A percentile compares a stretch with the other conserved stretches of the same genome.
These are phyloP conservation scores for Dothiorella sarmentorum DNA, from an alignment of 2,329 filamentous ascomycete genomes.

Conservation along the genomic window DNA sequence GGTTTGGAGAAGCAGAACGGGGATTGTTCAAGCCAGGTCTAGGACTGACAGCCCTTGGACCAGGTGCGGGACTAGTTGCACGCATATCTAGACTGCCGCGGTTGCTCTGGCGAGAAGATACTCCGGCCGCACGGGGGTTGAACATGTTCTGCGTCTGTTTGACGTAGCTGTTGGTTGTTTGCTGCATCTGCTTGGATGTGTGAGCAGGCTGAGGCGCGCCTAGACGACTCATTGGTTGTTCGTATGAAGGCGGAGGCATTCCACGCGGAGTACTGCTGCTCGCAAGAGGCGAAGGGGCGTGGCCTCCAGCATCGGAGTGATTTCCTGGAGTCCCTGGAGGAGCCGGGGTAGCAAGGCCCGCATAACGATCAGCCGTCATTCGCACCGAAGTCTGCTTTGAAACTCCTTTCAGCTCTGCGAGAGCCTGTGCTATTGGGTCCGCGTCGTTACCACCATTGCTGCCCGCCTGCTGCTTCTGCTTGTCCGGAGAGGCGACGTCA, in stretches of 20 bases:
- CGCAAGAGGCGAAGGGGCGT: conserved; percentile 27
- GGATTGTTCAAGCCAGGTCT: conserved; percentile 67
- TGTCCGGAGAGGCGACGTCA: conserved; percentile 76
- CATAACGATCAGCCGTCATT: conserved; percentile 94
- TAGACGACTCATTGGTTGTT: conserved; percentile 70
- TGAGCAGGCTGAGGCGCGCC: conserved; percentile 89
- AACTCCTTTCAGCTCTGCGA: conserved; percentile 88
- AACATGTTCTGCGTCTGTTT: conserved; percentile 82
- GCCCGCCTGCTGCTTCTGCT: conserved; percentile 36
- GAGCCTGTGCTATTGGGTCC: conserved; percentile 87
- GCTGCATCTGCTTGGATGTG: conserved; percentile 92
- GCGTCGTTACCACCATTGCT: conserved; percentile 53
- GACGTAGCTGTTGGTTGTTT: conserved; percentile 84
- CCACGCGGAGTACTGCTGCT: conserved; percentile 57
- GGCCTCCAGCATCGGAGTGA: not conserved
- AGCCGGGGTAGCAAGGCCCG: conserved; percentile 67
- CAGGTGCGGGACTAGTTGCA: conserved; percentile 25
- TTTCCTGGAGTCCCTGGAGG: conserved; percentile 22
- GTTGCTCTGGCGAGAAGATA: conserved; percentile 32
- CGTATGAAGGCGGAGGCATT: conserved; percentile 85
- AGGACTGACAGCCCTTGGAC: conserved; percentile 26
- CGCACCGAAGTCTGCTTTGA: conserved; percentile 75
- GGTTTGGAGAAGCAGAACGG: conserved; percentile 61
- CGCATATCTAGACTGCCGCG: conserved; percentile 40
- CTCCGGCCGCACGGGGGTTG: conserved; percentile 29